Conservation (phyloP, 2,329 filamentous ascomycete species). For the Aaosphaeria pasadenensis region DNA sequence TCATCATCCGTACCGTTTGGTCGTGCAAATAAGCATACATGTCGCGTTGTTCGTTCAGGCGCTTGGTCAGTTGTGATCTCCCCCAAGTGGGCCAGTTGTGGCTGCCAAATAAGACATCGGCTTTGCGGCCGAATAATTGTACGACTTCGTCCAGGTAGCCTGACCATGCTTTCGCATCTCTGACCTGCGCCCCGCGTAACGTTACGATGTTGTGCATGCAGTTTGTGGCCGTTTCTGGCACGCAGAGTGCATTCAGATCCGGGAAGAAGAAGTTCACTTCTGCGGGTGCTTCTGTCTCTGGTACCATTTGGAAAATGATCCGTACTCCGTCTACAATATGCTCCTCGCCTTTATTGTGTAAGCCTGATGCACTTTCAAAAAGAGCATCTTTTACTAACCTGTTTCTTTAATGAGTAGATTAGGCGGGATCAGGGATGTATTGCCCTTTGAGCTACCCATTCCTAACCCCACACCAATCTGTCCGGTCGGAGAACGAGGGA, state of each 20-base stretch:
- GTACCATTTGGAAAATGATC: conserved; percentile 42
- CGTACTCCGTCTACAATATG: conserved; percentile 33
- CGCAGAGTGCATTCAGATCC: conserved; percentile 34
- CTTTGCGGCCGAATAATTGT: background rate
- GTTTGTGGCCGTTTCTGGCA: conserved; percentile 41
- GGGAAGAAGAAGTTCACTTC: conserved; percentile 45
- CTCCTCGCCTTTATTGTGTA: conserved; percentile 26
- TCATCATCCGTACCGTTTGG: conserved; percentile 3
- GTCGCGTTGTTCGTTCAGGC: conserved; percentile 1
- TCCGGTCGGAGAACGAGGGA: conserved; percentile 25
- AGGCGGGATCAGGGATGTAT: conserved; percentile 33
- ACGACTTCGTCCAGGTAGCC: conserved; percentile 11
- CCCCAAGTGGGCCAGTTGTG: conserved; percentile 5
- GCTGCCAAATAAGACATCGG: conserved; percentile 3
- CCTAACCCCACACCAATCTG: conserved; percentile 42
- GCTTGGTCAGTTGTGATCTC: background rate
- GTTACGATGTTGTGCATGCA: conserved; percentile 44
- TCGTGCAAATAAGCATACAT: conserved; percentile 3
- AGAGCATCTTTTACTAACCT: background rate
- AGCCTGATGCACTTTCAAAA: background rate
- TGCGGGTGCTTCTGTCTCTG: conserved; percentile 42
- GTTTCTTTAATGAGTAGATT: conserved; percentile 22
- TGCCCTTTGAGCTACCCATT: conserved; percentile 26
- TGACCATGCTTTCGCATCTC: conserved; percentile 42
- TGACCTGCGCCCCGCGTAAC: conserved; percentile 40